A percentile compares a stretch with the other conserved stretches of the same genome.
Evolutionary conservation across 148 eudicot genomes (phyloP).

Genomic region (Rhododendron mucronatum): DNA sequence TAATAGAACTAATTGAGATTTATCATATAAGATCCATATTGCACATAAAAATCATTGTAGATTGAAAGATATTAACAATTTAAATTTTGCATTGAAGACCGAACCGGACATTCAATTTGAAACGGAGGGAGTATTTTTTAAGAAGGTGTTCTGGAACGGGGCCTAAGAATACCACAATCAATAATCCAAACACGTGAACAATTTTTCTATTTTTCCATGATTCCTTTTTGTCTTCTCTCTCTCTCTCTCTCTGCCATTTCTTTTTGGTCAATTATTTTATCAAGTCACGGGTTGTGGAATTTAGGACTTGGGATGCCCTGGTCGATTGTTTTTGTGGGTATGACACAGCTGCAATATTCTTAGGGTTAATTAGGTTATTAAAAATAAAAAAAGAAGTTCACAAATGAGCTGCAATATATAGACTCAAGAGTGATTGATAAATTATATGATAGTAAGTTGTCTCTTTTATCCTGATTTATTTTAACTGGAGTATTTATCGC

Average conservation of each 20-base stretch:
- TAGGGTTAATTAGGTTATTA: background rate
- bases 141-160: no score
- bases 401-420: background rate
- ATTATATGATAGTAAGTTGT: no score
- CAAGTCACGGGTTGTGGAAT: background rate
- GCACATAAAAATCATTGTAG: no score
- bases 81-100: no score
- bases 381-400: background rate
- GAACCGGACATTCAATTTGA: no score
- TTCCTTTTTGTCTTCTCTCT: background rate
- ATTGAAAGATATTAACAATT: no score
- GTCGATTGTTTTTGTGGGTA: background rate
- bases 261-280: background rate
- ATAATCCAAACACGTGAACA: background rate
- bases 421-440: background rate
- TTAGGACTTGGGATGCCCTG: background rate
- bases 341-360: background rate
- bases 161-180: background rate
- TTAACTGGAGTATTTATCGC: background rate
- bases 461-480: background rate
- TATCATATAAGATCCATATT: no score
- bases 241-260: background rate
- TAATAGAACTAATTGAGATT: no score
- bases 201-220: background rate
- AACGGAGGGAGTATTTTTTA: no score